Conservation (phyloP, 2,329 filamentous ascomycete genomes). For the Aspergillus sp. region DNA sequence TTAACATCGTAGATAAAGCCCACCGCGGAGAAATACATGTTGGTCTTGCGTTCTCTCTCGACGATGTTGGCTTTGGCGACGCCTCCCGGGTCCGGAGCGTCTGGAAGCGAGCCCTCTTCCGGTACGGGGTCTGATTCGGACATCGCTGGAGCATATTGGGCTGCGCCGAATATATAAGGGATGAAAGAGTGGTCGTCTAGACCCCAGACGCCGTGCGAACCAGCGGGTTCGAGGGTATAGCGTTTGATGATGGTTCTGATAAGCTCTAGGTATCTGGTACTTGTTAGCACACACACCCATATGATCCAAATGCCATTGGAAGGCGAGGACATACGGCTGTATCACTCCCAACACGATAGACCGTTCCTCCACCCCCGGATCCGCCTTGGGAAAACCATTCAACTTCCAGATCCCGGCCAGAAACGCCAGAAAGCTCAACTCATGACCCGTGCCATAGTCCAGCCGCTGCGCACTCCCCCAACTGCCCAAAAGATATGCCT, state of each 20-base stretch:
- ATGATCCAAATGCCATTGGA: not conserved
- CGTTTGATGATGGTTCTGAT: constrained; percentile 75
- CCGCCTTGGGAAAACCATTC: constrained; percentile 59
- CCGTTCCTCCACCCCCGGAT: constrained; percentile 55
- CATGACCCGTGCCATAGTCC: constrained; percentile 94
- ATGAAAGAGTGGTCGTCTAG: constrained; percentile 95
- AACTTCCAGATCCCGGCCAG: constrained; percentile 86
- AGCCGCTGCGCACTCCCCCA: constrained; percentile 85
- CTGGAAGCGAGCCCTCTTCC: constrained; percentile 65
- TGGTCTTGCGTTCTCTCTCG: constrained; percentile 55
- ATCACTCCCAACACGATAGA: constrained; percentile 73
- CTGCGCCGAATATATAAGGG: constrained; percentile 90
- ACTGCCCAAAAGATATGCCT: constrained; percentile 69
- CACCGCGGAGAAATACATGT: constrained; percentile 91
- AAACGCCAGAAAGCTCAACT: constrained; percentile 90
- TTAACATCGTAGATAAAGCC: constrained; percentile 98
- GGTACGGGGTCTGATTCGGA: constrained; percentile 56
- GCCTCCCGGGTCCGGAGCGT: constrained; percentile 62
- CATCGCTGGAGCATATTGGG: constrained; percentile 75
- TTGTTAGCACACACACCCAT: not conserved
- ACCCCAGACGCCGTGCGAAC: constrained; percentile 95
- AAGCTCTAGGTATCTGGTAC: constrained; percentile 63
- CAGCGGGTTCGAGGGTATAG: constrained; percentile 90
- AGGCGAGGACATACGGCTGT: constrained; percentile 58
- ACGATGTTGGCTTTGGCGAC: constrained; percentile 60